Evolutionary conservation across 2,329 filamentous ascomycete species (phyloP), one percentile per base, ranked within the genome.

Genomic region (Ophiocordyceps camponoti-leonardi): DNA sequence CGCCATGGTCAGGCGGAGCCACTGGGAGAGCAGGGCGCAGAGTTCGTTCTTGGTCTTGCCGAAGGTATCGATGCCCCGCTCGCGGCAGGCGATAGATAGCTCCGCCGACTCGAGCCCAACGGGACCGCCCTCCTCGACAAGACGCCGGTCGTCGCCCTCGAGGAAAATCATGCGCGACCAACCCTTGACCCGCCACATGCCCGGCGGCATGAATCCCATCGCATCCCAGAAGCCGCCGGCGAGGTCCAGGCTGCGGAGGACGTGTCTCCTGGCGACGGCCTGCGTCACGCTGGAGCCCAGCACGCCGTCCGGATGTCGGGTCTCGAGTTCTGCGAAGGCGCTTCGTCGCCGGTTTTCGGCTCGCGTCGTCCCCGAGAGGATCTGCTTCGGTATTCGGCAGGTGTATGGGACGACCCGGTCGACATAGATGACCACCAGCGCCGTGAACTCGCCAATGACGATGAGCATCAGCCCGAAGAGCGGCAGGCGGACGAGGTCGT

Each of bases 391-490:
- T 48, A 95, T 83, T 12, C 86, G 76, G 61, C 90, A 95, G 0
- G 86, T 82, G 53, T 77, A 77, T 0, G 90, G 90, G 23, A 94
- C 83, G 20, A 86, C 67, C 35, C 67, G 67, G 19, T 79, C 78
- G 23, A 94, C 66, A 30, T 78, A 73, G 7, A 87, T 66, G 1
- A 94, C 81, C 6, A 93, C 63, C 6, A 96, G 57, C 0, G 88
- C 86, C 1, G 88, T 85, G 64, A 94, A 81, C 63, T 96, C 90
- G 23, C 87, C 90, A 58, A 83, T 85, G 16, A 94, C 50, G 1
- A 90, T 55, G 7, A 94, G 69, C 44, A 95, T 66, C 3, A 94
- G 49, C 0, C 68, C 79, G 58, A 98, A 95, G 1, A 83, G 61
- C 0, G 88, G 86, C 45, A 95, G 68, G 22, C 86, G 79, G n/a